Base-by-base conservation (phyloP, 2,329 filamentous ascomycete species). In the Phyllosticta citriasiana region DNA sequence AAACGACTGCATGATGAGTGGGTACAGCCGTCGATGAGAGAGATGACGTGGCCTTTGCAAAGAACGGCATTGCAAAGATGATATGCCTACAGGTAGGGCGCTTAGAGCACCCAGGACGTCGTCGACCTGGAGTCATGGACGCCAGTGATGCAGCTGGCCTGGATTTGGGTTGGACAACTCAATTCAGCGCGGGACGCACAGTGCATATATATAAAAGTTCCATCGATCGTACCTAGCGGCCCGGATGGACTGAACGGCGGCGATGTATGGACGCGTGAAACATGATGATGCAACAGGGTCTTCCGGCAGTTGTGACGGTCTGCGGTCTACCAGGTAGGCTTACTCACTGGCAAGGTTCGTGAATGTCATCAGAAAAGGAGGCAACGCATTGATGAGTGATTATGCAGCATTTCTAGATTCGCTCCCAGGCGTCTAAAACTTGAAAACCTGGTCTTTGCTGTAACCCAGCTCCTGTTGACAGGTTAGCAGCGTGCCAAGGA, bases 371-470 rank as follows among this genome's bases (percentile, higher is more conserved):
- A 40, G 19, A 40, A 40, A 40, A 40, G 12, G 33, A 40, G 33
- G 33, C 33, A 10, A 40, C 33, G 4, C 33, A 4, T 40, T 40
- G 14, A 4, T 12, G 16, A 40, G 14, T 40, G 33, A 40, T 16
- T 40, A 40, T 40, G 33, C 33, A 40, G 4, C 10, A 14, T 16
- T 12, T 40, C 33, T 40, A 40, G 10, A 14, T 16, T 33, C 14
- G 10, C 33, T 40, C 54, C 40, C 16, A 14, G 19, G n/a, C 27
- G 19, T 56, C 57, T 85, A 96, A 71, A 96, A 96, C 83, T 97
- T 97, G 82, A 90, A 96, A 40, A 97, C 92, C 80, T 97, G 94
- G 63, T 97, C 89, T 80, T 90, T 85, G 66, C 71, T 80, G 77
- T 91, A 91, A 52, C 91, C 91, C 47, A 97, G 80, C 69, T 96